Evolutionary conservation across 495 filamentous ascomycete genomes (phyloP), one percentile per base, ranked within the genome.

Genomic region (Choiromyces venosus): DNA sequence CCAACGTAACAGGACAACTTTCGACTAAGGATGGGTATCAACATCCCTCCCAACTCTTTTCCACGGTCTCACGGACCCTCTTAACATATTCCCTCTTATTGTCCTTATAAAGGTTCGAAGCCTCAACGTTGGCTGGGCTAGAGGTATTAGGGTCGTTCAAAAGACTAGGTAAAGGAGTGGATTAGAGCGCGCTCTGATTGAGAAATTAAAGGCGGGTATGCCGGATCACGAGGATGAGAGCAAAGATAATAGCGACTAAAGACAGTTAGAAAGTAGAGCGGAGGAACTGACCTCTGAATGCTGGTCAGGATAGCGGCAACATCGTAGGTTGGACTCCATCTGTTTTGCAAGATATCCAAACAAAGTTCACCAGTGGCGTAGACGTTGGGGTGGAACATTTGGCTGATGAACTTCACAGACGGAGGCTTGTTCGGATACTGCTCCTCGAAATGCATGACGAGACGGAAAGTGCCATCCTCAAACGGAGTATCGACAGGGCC

Each of bases 361-460:
- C 95, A 99, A 39, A 99, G 88, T 84, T 99, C 95, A 29, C 95
- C 95, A 3, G 94, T 97, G 37, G 91, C 93, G 81, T 99, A 99
- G 38, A 99, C 95, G 78, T 99, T 99, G 3, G 95, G 95, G 80
- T 99, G 95, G 83, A 99, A 99, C 95, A 99, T 99, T 80, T 93
- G 88, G 83, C 92, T 96, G 83, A 98, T 96, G 82, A 99, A 99
- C 81, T 98, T 98, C 82, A 98, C 95, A 2, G 92, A 91, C 0
- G 95, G 95, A 1, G 95, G 95, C 81, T 98, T 98, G 84, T 98
- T 99, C 18, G 95, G 95, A 79, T 99, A 99, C 73, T 95, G 92
- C 81, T 99, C 95, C 81, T 98, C 95, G 73, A 99, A 99, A 79
- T 97, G 93, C 95, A 99, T 98, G 67, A 98, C 94, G 10, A 99